Base-by-base conservation (phyloP, 768 basidiomycete genomes). In the Clavulina sp. region DNA sequence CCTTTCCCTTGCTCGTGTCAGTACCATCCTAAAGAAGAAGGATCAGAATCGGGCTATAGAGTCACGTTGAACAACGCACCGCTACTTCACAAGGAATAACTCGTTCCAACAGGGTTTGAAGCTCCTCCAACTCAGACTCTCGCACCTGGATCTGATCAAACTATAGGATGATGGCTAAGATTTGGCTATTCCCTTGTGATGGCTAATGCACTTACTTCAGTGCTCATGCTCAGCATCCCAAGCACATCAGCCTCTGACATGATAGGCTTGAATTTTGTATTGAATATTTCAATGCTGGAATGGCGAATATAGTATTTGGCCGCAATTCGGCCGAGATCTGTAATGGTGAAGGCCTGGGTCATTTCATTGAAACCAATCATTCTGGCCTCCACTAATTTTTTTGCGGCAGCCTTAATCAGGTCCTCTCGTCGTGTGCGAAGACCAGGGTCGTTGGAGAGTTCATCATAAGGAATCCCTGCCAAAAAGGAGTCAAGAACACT, bases 171-270 rank as follows among this genome's bases (percentile, higher is more conserved):
- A 18, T 48, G 5, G 52, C 26, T 33, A 3, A 51, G 31, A 1
- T 44, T 18, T 3, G 24, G 41, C 32, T 7, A 21, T n/a, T n/a
- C n/a, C n/a, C n/a, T n/a, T n/a, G n/a, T n/a, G n/a, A n/a, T n/a
- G n/a, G n/a, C n/a, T 40, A 53, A 29, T 46, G 24, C 9, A 52
- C 68, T 56, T 57, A 87, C 91, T 73, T 99, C 95, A 13, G 87
- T 91, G 54, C 88, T 92, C 72, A 73, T 76, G 58, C 87, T 79
- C 31, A 97, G 73, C 77, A 96, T 78, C 2, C 65, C 73, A 52
- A 99, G 72, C 29, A 88, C 76, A 64, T 96, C 91, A 2, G 92
- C 95, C 65, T 96, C 93, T 1, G 81, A 75, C 92, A 97, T 95
- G 52, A 68, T 76, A 1, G 78, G 73, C 48, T 77, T 72, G 65